Percentiles rank a stretch among this genome's conserved stretches.
These are phyloP conservation scores for Apiotrichum gamsii DNA, from an alignment of 1,284 basidiomycete genomes.

Conservation along the genomic window DNA sequence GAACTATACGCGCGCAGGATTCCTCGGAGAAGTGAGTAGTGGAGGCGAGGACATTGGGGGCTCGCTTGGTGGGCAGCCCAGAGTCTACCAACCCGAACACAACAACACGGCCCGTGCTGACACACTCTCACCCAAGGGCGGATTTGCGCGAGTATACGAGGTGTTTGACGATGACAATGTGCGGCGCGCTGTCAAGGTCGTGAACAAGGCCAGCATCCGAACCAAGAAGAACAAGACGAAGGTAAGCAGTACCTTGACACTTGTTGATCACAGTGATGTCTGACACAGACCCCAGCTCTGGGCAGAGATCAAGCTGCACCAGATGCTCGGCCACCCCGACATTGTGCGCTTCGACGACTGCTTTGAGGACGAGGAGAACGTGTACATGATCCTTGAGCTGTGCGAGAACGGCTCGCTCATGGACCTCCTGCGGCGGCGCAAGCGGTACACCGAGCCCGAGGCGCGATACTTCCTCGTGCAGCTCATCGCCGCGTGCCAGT, in stretches of 20 bases:
- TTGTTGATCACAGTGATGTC: background rate
- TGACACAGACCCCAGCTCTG: constrained; percentile 59
- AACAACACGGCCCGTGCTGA: no score
- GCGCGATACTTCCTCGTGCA: constrained; percentile 89
- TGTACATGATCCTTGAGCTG: constrained; percentile 94
- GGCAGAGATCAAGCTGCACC: constrained; percentile 97
- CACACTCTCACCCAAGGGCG: constrained; percentile 59
- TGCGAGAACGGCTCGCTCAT: constrained; percentile 73
- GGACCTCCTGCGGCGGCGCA: constrained; percentile 84
- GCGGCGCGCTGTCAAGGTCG: constrained; percentile 78
- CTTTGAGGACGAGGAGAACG: constrained; percentile 91
- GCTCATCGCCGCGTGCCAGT: constrained; percentile 88
- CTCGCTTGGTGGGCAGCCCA: no score
- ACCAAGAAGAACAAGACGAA: constrained; percentile 91
- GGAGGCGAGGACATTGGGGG: background rate
- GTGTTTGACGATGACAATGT: constrained; percentile 62
- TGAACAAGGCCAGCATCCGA: constrained; percentile 73
- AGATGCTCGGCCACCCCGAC: constrained; percentile 83
- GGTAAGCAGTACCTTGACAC: constrained; percentile 48
- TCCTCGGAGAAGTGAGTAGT: constrained; percentile 71
- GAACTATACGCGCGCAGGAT: constrained; percentile 64
- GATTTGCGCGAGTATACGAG: constrained; percentile 85
- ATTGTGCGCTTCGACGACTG: constrained; percentile 89
- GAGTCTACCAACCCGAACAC: background rate
- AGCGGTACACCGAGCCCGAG: constrained; percentile 86